Conservation (phyloP, 2,329 filamentous ascomycete genomes). For the Corinectria fuckeliana region DNA sequence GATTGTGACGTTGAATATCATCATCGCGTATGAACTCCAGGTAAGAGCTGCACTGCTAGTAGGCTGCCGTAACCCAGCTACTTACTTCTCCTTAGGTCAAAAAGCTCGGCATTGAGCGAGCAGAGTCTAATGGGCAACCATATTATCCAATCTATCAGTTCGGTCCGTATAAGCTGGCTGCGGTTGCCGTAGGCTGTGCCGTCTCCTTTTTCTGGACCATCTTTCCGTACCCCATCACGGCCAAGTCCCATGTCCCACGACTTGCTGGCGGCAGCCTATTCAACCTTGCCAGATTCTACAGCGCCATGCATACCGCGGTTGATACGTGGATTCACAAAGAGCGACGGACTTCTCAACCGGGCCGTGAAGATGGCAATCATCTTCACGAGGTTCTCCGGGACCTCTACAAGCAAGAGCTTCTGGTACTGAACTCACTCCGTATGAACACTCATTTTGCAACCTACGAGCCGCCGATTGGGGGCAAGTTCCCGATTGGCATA, state of each 20-base stretch:
- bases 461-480: constrained; percentile 18
- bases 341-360: not conserved
- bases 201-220: constrained; percentile 23
- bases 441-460: constrained; percentile 13
- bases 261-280: constrained; percentile 15
- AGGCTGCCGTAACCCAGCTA: not conserved
- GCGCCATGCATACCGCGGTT: constrained; percentile 13
- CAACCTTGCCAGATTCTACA: constrained; percentile 19
- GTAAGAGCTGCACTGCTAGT: not conserved
- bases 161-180: constrained; percentile 19
- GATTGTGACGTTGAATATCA: constrained; percentile 19
- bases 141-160: constrained; percentile 21
- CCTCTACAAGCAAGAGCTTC: constrained; percentile 9
- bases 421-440: constrained; percentile 7
- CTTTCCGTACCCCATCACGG: constrained; percentile 22
- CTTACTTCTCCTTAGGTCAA: constrained; percentile 3
- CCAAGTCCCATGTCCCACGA: constrained; percentile 17
- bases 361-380: not conserved
- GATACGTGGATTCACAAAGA: constrained; percentile 8
- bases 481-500: constrained; percentile 13
- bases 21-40: constrained; percentile 24
- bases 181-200: constrained; percentile 15
- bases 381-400: not conserved
- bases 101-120: constrained; percentile 3
- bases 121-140: constrained; percentile 15